These are phyloP conservation scores for Cytospora paraplurivora DNA, from an alignment of 2,329 filamentous ascomycete genomes.

Conservation along the genomic window DNA sequence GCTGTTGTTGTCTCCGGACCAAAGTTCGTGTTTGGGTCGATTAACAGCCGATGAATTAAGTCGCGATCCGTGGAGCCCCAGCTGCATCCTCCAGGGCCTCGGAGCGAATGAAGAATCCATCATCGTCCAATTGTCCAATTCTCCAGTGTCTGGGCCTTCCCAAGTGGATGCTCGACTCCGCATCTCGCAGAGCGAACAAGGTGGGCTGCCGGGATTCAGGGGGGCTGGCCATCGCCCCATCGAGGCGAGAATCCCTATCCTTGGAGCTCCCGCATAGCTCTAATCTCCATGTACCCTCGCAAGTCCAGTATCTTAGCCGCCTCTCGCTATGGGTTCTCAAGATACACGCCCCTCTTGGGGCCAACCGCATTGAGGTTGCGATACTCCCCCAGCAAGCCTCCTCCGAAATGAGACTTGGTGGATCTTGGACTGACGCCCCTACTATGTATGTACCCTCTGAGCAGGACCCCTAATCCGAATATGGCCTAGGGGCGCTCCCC, in stretches of 20 bases:
- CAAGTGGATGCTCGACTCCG: constrained; percentile 29
- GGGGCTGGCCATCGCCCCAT: constrained; percentile 29
- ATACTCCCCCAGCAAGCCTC: constrained; percentile 20
- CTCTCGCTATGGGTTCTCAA: constrained; percentile 19
- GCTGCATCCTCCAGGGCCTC: constrained; percentile 12
- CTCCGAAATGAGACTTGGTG: constrained; percentile 21
- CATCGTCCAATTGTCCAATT: constrained; percentile 25
- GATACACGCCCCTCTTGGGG: constrained; percentile 17
- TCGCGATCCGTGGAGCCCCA: constrained; percentile 19
- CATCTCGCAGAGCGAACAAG: constrained; percentile 29
- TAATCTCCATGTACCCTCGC: constrained; percentile 22
- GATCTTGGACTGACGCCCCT: constrained; percentile 22
- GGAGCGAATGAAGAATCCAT: constrained; percentile 21
- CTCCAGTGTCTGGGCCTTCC: constrained; percentile 29
- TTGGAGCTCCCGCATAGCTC: constrained; percentile 19
- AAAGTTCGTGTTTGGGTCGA: constrained; percentile 18
- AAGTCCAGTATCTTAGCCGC: constrained; percentile 21
- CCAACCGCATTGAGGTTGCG: constrained; percentile 24
- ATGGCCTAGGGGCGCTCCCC: constrained; percentile 17
- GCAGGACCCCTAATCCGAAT: constrained; percentile 20
- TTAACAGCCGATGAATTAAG: constrained; percentile 18
- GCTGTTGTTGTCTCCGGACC: constrained; percentile 9
- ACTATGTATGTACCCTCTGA: constrained; percentile 11
- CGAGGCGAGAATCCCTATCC: constrained; percentile 25
- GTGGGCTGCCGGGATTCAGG: constrained; percentile 25